phyloP scores from a whole-genome alignment of 805 yeast genomes.

The Candida nemodendra region DNA sequence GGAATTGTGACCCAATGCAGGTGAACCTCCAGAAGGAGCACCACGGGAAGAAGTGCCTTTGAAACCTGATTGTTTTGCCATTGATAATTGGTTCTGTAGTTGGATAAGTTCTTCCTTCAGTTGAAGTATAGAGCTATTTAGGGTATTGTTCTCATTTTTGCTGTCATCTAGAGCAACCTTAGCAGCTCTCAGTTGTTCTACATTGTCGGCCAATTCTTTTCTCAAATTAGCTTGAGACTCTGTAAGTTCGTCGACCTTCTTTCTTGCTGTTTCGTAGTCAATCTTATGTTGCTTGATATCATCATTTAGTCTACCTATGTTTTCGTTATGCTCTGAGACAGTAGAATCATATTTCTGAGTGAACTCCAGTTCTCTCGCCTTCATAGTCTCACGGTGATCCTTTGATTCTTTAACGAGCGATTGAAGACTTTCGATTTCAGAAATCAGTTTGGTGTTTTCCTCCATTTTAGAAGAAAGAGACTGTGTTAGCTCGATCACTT shows the following conservation, averaged over 20 bases:
- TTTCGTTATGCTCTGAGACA: conserved; percentile 46
- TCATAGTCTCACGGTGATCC: conserved; percentile 50
- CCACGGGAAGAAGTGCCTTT: conserved; percentile 24
- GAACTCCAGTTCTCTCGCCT: conserved; percentile 54
- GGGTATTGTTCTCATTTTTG: conserved; percentile 63
- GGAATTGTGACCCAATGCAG: conserved; percentile 15
- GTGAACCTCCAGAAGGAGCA: conserved; percentile 25
- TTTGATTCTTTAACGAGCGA: conserved; percentile 52
- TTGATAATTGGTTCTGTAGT: conserved; percentile 30
- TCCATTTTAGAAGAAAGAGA: conserved; percentile 73
- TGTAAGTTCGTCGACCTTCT: conserved; percentile 58
- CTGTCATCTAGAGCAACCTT: conserved; percentile 57
- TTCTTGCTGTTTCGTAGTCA: conserved; percentile 57
- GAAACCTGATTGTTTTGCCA: conserved; percentile 18
- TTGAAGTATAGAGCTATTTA: conserved; percentile 59
- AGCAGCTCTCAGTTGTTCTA: conserved; percentile 61
- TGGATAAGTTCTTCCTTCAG: conserved; percentile 42
- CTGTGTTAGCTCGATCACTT: conserved; percentile 95
- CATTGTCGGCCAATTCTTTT: conserved; percentile 58
- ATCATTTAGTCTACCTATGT: conserved; percentile 48
- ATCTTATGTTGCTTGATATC: conserved; percentile 55
- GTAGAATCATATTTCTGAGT: conserved; percentile 44
- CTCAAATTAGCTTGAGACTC: conserved; percentile 61
- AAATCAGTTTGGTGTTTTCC: conserved; percentile 72
- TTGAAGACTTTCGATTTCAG: conserved; percentile 57